These are phyloP conservation scores for Aspergillus fumigatiaffinis DNA, from an alignment of 2,329 filamentous ascomycete genomes.

Conservation along the genomic window DNA sequence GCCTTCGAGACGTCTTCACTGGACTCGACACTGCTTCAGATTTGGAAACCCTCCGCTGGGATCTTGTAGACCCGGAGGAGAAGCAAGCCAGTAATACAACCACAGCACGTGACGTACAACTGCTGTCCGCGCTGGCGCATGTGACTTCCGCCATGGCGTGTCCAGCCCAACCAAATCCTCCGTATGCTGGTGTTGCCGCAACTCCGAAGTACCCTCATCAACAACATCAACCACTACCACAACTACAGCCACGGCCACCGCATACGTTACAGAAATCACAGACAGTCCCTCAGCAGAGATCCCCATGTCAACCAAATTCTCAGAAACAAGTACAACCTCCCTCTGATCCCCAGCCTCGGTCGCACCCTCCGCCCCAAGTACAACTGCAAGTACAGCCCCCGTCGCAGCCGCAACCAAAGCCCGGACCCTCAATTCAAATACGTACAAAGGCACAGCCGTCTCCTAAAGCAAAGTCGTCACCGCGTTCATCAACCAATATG, in stretches of 20 bases:
- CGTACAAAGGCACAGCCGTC: not conserved
- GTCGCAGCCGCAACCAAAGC: not conserved
- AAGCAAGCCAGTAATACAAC: not conserved
- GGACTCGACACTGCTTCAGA: conserved; percentile 47
- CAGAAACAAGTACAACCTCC: not conserved
- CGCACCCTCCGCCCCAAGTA: not conserved
- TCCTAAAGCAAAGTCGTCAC: conserved; percentile 2
- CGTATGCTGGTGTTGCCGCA: not conserved
- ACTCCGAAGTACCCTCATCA: not conserved
- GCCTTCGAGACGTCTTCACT: conserved; percentile 41
- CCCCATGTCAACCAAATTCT: not conserved
- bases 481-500: conserved; percentile 6
- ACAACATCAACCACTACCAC: not conserved
- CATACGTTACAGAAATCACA: not conserved
- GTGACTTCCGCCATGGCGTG: not conserved
- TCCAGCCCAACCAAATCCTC: not conserved
- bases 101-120: conserved; percentile 10
- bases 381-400: not conserved
- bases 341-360: not conserved
- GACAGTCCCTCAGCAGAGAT: not conserved
- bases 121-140: not conserved
- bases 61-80: conserved; percentile 48
- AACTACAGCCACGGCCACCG: not conserved
- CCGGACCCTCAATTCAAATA: not conserved
- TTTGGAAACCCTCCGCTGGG: conserved; percentile 58